phyloP scores from a whole-genome alignment of 2,329 filamentous ascomycete genomes.

The Pseudogymnoascus sp. region DNA sequence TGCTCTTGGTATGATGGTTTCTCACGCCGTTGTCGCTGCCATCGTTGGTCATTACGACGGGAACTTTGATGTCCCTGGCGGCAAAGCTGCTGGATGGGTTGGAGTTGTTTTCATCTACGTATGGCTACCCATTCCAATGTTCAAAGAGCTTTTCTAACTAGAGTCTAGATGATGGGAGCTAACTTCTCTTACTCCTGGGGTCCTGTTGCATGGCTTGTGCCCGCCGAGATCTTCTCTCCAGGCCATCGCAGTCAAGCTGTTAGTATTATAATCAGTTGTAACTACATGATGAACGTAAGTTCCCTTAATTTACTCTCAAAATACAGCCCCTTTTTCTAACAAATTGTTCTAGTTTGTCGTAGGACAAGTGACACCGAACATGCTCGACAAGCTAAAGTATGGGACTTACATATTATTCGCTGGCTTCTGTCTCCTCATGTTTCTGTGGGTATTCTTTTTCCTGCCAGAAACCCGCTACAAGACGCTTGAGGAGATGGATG shows the following conservation, averaged over 20 bases:
- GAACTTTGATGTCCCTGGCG: background rate
- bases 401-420: constrained; percentile 36
- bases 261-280: constrained; percentile 15
- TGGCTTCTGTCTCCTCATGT: constrained; percentile 30
- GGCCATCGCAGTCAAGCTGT: constrained; percentile 26
- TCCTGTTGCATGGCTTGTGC: constrained; percentile 25
- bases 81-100: constrained; percentile 18
- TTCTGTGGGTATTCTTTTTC: constrained; percentile 35
- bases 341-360: constrained; percentile 30
- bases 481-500: constrained; percentile 36
- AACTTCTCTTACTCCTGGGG: constrained; percentile 24
- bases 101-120: constrained; percentile 27
- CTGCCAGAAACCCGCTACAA: constrained; percentile 39
- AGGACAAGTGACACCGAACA: constrained; percentile 33
- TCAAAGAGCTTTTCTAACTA: background rate
- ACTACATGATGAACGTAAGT: constrained; percentile 20
- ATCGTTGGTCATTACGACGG: constrained; percentile 41
- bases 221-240: constrained; percentile 29
- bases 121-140: background rate
- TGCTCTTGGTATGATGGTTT: constrained; percentile 48
- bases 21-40: constrained; percentile 59
- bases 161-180: constrained; percentile 18
- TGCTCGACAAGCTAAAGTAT: constrained; percentile 16
- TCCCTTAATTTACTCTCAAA: constrained; percentile 15
- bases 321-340: constrained; percentile 33